Evolutionary conservation across 139 green algal genomes (phyloP), one percentile per base, ranked within the genome.

Genomic region (Coelastrella sp.): DNA sequence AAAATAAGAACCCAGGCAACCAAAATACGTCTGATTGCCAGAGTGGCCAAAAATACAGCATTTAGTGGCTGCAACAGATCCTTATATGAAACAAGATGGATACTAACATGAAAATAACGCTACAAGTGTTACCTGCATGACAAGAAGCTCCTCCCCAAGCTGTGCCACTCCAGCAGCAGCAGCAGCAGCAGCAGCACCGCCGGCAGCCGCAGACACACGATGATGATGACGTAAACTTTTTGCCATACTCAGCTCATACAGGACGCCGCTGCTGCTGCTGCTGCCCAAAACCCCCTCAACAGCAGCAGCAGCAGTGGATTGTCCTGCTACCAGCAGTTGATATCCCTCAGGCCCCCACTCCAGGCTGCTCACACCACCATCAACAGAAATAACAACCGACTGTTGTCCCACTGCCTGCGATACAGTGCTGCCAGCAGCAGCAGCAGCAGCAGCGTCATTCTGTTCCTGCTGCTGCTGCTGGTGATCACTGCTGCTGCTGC

Each of bases 341-440:
- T 96, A 97, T 7, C 96, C 96, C 12, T 83, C 49, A 3, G 81
- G 24, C 7, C 93, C 94, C 96, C 96, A 98, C 11, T 93, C 93
- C 73, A 98, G 35, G 7, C 88, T 87, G 0, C 91, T 76, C 20
- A 97, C 89, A 15, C 85, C 90, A 11, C 84, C 91, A 87, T 97
- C 91, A 73, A 96, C 78, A 49, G 65, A 66, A 14, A 90, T 49
- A 7, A 25, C 12, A 11, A 6, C 49, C 15, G 63, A 76, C 12
- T 73, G 80, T 22, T 65, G 84, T 59, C 74, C 19, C 82, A 80
- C 61, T 14, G 57, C 58, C 78, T 22, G 78, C 25, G 27, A 5
- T 61, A 27, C n/a, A 76, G n/a, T 56, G 35, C 57, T 56, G 60
- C 82, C 14, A 27, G 60, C 72, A 63, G 57, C 84, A 15, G 27